Percentiles rank a stretch among this genome's conserved stretches.
Evolutionary conservation across 176 grass and related monocot genomes (phyloP).

Genomic region (Cenchrus purpureus): DNA sequence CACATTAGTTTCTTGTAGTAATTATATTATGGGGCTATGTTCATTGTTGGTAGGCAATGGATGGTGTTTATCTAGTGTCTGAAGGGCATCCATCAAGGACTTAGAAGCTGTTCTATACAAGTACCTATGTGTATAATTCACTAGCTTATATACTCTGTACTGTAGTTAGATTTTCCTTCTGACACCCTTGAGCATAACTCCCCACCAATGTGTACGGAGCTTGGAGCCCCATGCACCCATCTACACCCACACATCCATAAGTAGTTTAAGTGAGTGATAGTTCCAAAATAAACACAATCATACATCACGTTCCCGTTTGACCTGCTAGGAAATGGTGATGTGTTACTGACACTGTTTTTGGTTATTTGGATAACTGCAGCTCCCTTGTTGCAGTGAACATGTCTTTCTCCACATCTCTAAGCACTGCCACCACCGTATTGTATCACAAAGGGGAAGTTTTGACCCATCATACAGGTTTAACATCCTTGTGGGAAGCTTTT

Average conservation of each 20-base stretch:
- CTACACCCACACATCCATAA: background rate
- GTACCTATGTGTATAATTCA: background rate
- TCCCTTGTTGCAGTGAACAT: background rate
- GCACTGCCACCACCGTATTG: background rate
- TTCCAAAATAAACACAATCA: background rate
- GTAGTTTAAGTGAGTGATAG: background rate
- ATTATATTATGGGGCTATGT: background rate
- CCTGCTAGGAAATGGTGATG: background rate
- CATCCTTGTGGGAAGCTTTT: background rate
- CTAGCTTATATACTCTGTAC: background rate
- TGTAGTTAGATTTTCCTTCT: background rate
- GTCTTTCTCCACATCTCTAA: background rate
- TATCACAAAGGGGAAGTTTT: slow-evolving; percentile 1
- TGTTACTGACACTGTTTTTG: background rate
- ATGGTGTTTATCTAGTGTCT: slow-evolving; percentile 17
- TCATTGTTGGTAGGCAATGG: background rate
- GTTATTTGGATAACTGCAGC: too few relatives aligned
- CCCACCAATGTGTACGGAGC: background rate
- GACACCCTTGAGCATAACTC: background rate
- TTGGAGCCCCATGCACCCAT: background rate
- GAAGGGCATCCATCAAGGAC: background rate
- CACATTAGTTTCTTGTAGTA: background rate
- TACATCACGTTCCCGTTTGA: background rate
- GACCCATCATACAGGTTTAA: background rate
- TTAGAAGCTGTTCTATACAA: background rate